Conservation (phyloP, 179 eudicot genomes). For the Drosera spatulata region DNA sequence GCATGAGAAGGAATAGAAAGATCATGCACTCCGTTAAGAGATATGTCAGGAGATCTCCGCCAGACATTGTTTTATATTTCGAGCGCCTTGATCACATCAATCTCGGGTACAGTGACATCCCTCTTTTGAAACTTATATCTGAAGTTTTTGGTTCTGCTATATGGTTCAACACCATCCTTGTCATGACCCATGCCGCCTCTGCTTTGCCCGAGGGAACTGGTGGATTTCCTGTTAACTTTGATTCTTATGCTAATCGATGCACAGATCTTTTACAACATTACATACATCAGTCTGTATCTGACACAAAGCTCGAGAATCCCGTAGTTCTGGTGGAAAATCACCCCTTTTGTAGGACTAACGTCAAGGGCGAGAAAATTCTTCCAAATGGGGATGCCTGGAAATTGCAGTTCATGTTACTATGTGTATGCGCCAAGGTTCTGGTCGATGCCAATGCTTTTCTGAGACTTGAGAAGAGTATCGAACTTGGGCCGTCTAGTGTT, state of each 20-base stretch:
- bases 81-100: constrained; percentile 83
- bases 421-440: constrained; percentile 75
- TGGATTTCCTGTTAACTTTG: constrained; percentile 67
- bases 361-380: constrained; percentile 65
- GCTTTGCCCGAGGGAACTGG: constrained; percentile 71
- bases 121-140: constrained; percentile 73
- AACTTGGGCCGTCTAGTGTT: constrained; percentile 45
- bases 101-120: constrained; percentile 54
- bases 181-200: constrained; percentile 79
- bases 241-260: constrained; percentile 59
- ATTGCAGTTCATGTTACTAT: constrained; percentile 55
- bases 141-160: constrained; percentile 78
- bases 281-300: constrained; percentile 67
- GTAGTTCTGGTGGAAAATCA: constrained; percentile 82
- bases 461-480: constrained; percentile 56
- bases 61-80: constrained; percentile 74
- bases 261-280: constrained; percentile 56
- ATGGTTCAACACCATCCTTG: constrained; percentile 89
- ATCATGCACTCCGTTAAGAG: constrained; percentile 60
- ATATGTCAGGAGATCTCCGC: constrained; percentile 52
- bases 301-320: constrained; percentile 75
- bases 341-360: constrained; percentile 48
- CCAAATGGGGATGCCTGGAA: constrained; percentile 91
- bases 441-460: constrained; percentile 64
- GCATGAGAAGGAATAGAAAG: constrained; percentile 50